phyloP scores from a whole-genome alignment of 2,329 filamentous ascomycete genomes.

The Periconia digitata region DNA sequence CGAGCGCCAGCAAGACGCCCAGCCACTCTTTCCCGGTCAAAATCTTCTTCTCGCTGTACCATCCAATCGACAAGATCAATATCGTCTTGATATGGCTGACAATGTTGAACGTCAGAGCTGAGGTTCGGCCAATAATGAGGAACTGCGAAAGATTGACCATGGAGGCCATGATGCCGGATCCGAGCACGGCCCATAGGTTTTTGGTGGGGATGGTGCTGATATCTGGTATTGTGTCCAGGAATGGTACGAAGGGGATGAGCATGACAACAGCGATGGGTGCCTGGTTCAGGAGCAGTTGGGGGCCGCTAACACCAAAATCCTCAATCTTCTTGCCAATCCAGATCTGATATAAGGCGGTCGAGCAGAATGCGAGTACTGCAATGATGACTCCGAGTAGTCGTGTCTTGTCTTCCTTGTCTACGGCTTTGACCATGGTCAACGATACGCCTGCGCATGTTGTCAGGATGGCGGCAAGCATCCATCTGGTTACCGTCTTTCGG shows the following conservation, averaged over 20 bases:
- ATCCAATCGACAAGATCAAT: conserved; percentile 49
- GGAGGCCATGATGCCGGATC: conserved; percentile 48
- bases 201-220: conserved; percentile 41
- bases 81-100: conserved; percentile 50
- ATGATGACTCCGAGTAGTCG: conserved; percentile 47
- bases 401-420: conserved; percentile 30
- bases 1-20: conserved; percentile 49
- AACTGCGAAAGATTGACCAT: conserved; percentile 48
- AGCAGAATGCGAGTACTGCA: conserved; percentile 47
- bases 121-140: conserved; percentile 44
- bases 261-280: conserved; percentile 49
- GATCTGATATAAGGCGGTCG: conserved; percentile 51
- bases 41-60: conserved; percentile 48
- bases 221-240: conserved; percentile 47
- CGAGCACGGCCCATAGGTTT: conserved; percentile 44
- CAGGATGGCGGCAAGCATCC: conserved; percentile 46
- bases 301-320: conserved; percentile 48
- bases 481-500: conserved; percentile 44
- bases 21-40: conserved; percentile 43
- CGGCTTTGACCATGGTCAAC: conserved; percentile 46
- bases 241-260: conserved; percentile 47
- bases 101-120: conserved; percentile 45
- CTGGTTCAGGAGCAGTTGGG: conserved; percentile 50
- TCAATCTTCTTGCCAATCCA: conserved; percentile 54
- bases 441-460: conserved; percentile 48